These are phyloP conservation scores for Diplotaxis tenuifolia DNA, from an alignment of 345 rosid genomes.

Conservation along the genomic window DNA sequence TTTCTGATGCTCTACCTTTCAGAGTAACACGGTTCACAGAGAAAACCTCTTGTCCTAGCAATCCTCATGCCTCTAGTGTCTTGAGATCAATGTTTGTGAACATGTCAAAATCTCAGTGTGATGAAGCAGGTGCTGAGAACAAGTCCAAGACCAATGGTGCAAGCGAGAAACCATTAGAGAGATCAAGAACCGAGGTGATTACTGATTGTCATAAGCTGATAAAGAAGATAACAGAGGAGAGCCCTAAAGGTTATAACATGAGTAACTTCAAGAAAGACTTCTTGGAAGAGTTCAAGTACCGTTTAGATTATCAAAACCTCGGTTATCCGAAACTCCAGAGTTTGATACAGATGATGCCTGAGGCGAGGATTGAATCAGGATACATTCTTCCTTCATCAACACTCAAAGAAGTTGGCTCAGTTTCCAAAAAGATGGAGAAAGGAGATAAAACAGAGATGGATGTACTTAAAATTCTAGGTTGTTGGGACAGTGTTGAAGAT, in stretches of 20 bases:
- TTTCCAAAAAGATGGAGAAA: conserved; percentile 25
- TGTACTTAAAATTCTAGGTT: conserved; percentile 53
- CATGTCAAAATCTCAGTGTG: conserved; percentile 25
- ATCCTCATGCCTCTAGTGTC: conserved; percentile 39
- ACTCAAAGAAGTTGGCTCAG: conserved; percentile 71
- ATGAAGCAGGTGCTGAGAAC: conserved; percentile 30
- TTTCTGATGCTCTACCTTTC: conserved; percentile 52
- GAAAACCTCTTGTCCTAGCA: conserved; percentile 22
- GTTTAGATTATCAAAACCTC: conserved; percentile 49
- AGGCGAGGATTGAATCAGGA: conserved; percentile 48
- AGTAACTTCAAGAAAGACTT: conserved; percentile 50
- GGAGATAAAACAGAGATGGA: conserved; percentile 43
- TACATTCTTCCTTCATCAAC: conserved; percentile 44
- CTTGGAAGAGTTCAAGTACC: conserved; percentile 49
- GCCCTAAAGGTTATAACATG: conserved; percentile 57
- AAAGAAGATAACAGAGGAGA: conserved; percentile 46
- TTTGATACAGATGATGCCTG: conserved; percentile 53
- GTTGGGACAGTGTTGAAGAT: conserved; percentile 44
- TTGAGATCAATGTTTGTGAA: conserved; percentile 49
- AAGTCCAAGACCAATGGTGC: conserved; percentile 32
- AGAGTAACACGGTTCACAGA: conserved; percentile 34
- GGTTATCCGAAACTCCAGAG: conserved; percentile 53
- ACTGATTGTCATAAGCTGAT: conserved; percentile 59
- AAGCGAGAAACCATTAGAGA: conserved; percentile 34
- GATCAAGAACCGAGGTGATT: conserved; percentile 45